Evolutionary conservation across 139 green algal genomes (phyloP).

Genomic region (Chlorella sp.): DNA sequence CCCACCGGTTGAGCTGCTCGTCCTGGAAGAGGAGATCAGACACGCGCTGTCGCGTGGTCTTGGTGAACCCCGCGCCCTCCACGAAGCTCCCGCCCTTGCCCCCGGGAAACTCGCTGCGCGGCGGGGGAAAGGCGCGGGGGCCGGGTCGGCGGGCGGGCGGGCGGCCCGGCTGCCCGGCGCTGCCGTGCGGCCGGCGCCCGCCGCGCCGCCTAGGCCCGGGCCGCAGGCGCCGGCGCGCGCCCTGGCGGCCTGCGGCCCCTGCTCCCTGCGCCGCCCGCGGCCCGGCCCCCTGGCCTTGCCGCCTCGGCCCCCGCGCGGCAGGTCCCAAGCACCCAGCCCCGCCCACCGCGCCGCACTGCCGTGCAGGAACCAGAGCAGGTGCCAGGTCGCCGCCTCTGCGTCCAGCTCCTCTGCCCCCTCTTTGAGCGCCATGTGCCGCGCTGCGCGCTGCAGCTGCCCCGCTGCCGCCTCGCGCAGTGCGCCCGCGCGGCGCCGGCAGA

Average conservation of each 20-base stretch:
- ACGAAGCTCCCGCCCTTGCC: slow-evolving; percentile 50
- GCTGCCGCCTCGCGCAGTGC: slow-evolving; percentile 35
- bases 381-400: slow-evolving; percentile 66
- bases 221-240: no score
- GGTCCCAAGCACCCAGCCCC: slow-evolving; percentile 15
- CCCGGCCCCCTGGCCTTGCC: no score
- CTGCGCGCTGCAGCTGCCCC: slow-evolving; percentile 56
- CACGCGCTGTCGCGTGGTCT: slow-evolving; percentile 51
- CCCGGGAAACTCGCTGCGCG: slow-evolving; percentile 49
- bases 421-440: slow-evolving; percentile 50
- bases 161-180: neutral
- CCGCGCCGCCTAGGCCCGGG: no score
- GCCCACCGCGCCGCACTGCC: slow-evolving; percentile 42
- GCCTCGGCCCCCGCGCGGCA: no score
- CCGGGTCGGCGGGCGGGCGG: slow-evolving; percentile 9
- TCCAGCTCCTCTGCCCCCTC: slow-evolving; percentile 60
- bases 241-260: no score
- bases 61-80: slow-evolving; percentile 44
- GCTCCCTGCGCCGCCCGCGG: no score
- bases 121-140: no score
- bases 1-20: slow-evolving; percentile 35
- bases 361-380: slow-evolving; percentile 64
- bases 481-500: slow-evolving; percentile 33
- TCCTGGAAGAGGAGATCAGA: slow-evolving; percentile 49
- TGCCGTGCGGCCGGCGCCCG: neutral